A percentile compares a stretch with the other conserved stretches of the same genome.
Evolutionary conservation across 805 yeast genomes (phyloP).

Genomic region (Debaryomyces prosopidis): DNA sequence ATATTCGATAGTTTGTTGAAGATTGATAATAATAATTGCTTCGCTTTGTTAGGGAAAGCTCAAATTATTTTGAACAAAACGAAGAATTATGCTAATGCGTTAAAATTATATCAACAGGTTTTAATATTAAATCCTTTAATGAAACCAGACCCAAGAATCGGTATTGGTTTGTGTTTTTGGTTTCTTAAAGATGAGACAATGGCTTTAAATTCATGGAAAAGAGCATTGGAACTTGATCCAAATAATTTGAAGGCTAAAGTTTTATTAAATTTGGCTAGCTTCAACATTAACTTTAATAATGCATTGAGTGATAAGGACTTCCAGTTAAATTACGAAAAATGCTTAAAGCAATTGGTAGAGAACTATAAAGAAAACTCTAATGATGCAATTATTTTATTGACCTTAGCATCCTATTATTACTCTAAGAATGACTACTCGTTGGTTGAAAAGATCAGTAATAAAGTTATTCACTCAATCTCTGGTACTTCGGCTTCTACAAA

Average conservation of each 20-base stretch:
- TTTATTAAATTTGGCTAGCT: conserved; percentile 64
- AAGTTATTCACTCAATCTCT: conserved; percentile 38
- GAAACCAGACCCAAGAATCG: conserved; percentile 91
- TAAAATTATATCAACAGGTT: conserved; percentile 81
- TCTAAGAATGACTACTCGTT: conserved; percentile 60
- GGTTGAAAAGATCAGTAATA: conserved; percentile 57
- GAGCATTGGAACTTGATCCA: conserved; percentile 69
- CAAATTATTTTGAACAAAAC: conserved; percentile 68
- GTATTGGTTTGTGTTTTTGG: conserved; percentile 95
- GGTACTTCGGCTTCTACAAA: conserved; percentile 14
- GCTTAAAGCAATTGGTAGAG: conserved; percentile 48
- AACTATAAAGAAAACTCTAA: conserved; percentile 42
- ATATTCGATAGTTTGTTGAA: conserved; percentile 62
- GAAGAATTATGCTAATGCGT: conserved; percentile 69
- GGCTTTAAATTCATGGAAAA: conserved; percentile 81
- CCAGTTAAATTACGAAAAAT: conserved; percentile 53
- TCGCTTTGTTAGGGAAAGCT: conserved; percentile 83
- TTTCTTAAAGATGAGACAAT: conserved; percentile 71
- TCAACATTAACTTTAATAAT: conserved; percentile 60
- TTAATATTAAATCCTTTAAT: conserved; percentile 73
- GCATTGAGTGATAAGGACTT: conserved; percentile 65
- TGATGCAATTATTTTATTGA: conserved; percentile 63
- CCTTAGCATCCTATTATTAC: conserved; percentile 70
- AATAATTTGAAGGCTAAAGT: conserved; percentile 60
- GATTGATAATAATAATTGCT: conserved; percentile 59